Percentiles rank a stretch among this genome's conserved stretches.
phyloP scores from a whole-genome alignment of 257 asterid genomes.

The Buddleja alternifolia region DNA sequence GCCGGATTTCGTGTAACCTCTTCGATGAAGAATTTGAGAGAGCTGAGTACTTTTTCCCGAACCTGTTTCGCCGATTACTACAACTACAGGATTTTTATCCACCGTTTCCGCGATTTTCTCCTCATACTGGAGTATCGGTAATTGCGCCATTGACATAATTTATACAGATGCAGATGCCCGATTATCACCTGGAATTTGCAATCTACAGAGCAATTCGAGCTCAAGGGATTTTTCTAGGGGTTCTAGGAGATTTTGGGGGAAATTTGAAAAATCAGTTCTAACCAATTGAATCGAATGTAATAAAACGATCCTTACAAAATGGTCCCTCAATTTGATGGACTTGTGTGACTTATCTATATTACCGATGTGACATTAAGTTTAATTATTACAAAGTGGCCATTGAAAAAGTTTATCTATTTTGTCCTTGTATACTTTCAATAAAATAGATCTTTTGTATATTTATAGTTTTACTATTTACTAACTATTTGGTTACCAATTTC shows the following conservation, averaged over 20 bases:
- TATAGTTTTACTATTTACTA: too few relatives aligned
- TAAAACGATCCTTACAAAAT: too few relatives aligned
- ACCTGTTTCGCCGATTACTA: constrained; percentile 91
- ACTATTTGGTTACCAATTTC: too few relatives aligned
- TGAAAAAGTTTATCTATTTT: too few relatives aligned
- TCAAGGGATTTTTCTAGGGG: constrained; percentile 27
- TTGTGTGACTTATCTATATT: too few relatives aligned
- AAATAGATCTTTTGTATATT: too few relatives aligned
- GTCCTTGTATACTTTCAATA: too few relatives aligned
- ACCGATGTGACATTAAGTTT: too few relatives aligned
- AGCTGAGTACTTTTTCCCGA: constrained; percentile 97
- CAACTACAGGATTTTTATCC: constrained; percentile 73
- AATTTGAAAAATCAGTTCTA: not conserved
- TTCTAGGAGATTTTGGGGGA: constrained; percentile 24
- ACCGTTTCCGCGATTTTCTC: constrained; percentile 79
- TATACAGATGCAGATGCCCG: not conserved
- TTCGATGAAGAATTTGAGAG: constrained; percentile 82
- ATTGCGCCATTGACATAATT: constrained; percentile 46
- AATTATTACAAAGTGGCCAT: too few relatives aligned
- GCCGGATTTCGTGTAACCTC: constrained; percentile 77
- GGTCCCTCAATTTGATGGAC: too few relatives aligned
- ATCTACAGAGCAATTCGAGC: not conserved
- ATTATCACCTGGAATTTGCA: not conserved
- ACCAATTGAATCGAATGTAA: not conserved
- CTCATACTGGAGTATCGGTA: constrained; percentile 82